Evolutionary conservation across 345 rosid genomes (phyloP), one percentile per base, ranked within the genome.

Genomic region (Salix arbutifolia): DNA sequence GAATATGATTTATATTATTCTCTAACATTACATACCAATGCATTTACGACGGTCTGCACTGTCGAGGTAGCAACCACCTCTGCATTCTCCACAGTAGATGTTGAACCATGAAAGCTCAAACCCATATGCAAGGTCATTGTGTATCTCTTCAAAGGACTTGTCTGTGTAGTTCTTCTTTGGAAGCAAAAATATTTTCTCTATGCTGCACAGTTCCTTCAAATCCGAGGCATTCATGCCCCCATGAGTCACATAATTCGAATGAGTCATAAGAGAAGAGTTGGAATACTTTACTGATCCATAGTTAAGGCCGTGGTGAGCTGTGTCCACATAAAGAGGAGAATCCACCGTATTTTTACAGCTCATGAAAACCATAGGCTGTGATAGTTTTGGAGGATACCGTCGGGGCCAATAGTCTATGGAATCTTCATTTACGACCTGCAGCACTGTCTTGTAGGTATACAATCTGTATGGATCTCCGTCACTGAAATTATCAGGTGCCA

Each of bases 271-370:
- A 42, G 48, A 11, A 42, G 14, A 9, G 48, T 42, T 42, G 16
- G 48, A 42, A 9, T 10, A 42, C 3, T 44, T 44, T 44, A 1
- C 16, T 44, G 42, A 8, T 8, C 17, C 1, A 2, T 44, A 12
- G 4, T 18, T 16, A 35, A 60, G 28, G 44, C 62, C 11, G 42
- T 38, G 42, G 14, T 50, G 31, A 58, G 21, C 44, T 30, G 70
- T 46, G 6, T 70, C 61, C 46, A 71, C 69, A 48, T 77, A 77
- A 33, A 38, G 40, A 10, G 60, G 28, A n/a, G 70, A 69, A 40
- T 70, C 48, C 74, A 61, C 74, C 4, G 68, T 46, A n/a, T 40
- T 77, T 19, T 25, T 46, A 44, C 74, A 77, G 40, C 21, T 71
- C 62, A 77, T n/a, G 28, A 69, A 77, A 19, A 52, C 11, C 44